Percentiles rank a stretch among this genome's conserved stretches.
Conservation (phyloP, 768 basidiomycete genomes). For the Udeniomyces megalosporus region DNA sequence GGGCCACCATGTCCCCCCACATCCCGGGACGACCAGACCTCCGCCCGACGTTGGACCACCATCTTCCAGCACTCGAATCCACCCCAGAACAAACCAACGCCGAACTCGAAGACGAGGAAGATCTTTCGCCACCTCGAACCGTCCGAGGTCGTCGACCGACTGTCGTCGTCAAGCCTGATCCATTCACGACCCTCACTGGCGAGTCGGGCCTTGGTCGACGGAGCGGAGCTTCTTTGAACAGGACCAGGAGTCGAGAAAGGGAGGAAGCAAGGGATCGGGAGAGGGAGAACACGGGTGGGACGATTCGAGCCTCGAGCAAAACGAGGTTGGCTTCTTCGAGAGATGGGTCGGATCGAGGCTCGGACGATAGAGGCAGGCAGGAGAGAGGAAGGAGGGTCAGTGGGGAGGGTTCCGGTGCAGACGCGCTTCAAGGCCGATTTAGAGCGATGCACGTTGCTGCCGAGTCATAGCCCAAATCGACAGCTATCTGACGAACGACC, state of each 20-base stretch:
- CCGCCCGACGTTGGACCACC: background rate
- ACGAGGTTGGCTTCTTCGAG: background rate
- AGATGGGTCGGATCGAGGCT: too few species aligned
- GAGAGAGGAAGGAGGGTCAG: too few species aligned
- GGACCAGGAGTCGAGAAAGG: background rate
- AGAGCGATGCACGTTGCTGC: too few species aligned
- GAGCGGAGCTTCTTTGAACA: background rate
- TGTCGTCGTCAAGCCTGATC: background rate
- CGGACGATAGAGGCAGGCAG: too few species aligned
- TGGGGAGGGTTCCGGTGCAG: too few species aligned
- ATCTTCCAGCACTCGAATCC: background rate
- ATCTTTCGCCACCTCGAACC: background rate
- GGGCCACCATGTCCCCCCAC: too few species aligned
- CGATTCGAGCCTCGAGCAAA: background rate
- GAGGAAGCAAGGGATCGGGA: too few species aligned
- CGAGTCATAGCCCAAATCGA: too few species aligned
- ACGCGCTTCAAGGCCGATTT: too few species aligned
- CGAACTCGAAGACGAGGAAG: background rate
- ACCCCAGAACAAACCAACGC: background rate
- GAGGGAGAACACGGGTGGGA: background rate
- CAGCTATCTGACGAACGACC: too few species aligned
- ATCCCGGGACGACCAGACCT: background rate
- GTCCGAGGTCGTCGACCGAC: slow-evolving; percentile 7
- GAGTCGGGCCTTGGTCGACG: background rate
- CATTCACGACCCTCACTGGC: slow-evolving; percentile 1